Conservation (phyloP, 257 asterid genomes). For the Thymus mandschuricus region DNA sequence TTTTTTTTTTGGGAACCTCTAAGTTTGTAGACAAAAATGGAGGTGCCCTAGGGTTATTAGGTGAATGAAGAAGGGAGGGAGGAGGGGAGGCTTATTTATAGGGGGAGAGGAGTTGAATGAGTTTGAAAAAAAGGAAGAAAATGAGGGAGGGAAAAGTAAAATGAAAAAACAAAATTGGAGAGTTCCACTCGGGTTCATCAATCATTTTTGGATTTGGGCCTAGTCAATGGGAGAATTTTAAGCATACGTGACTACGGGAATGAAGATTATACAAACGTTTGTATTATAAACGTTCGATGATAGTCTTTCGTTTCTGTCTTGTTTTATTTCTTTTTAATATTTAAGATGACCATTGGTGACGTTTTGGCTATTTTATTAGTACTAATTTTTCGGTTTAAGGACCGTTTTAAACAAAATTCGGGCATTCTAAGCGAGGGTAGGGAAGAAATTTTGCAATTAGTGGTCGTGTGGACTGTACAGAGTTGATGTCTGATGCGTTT, state of each 20-base stretch:
- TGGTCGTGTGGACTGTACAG: too few relatives aligned
- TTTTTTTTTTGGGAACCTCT: constrained; percentile 12
- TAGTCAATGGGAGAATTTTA: constrained; percentile 7
- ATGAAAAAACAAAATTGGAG: constrained; percentile 1
- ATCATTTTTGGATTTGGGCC: constrained; percentile 15
- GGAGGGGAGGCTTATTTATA: constrained; percentile 45
- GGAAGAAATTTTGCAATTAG: too few relatives aligned
- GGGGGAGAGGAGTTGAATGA: constrained; percentile 22
- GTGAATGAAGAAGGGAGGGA: not conserved
- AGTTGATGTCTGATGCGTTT: too few relatives aligned
- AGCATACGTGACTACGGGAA: not conserved
- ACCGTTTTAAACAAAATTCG: too few relatives aligned
- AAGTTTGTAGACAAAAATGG: not conserved
- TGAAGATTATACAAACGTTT: too few relatives aligned
- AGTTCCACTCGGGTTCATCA: not conserved
- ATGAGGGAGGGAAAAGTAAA: not conserved
- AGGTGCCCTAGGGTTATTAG: constrained; percentile 24
- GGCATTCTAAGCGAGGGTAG: too few relatives aligned
- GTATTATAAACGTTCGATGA: too few relatives aligned
- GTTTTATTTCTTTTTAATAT: too few relatives aligned
- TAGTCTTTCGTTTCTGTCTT: too few relatives aligned
- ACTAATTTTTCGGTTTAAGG: too few relatives aligned
- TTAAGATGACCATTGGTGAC: too few relatives aligned
- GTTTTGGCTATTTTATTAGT: too few relatives aligned
- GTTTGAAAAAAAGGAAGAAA: not conserved